Evolutionary conservation across 352 stramenopile species (phyloP).

Genomic region (Globisporangium paroecandrum): DNA sequence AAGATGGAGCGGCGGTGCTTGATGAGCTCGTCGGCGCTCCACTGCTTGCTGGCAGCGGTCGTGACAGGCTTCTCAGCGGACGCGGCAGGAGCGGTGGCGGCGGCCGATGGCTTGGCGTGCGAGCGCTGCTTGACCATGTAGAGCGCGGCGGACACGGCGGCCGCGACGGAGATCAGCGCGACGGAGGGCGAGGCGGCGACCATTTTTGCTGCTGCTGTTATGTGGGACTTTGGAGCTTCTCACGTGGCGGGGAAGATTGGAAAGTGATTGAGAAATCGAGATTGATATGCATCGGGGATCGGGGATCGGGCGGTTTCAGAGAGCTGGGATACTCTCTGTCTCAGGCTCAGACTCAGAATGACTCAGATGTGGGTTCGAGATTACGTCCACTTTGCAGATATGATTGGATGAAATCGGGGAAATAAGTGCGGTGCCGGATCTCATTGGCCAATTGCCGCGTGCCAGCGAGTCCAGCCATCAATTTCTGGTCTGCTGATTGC

Average conservation of each 20-base stretch:
- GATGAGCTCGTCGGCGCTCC: conserved; percentile 72
- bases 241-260: conserved; percentile 3
- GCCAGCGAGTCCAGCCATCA: conserved; percentile 4
- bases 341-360: conserved; percentile 7
- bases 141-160: conserved; percentile 32
- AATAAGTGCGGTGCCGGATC: background rate
- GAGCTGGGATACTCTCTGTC: background rate
- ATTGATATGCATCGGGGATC: background rate
- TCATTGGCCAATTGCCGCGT: conserved; percentile 6
- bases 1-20: conserved; percentile 72
- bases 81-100: conserved; percentile 1
- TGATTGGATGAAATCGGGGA: background rate
- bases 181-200: conserved; percentile 19
- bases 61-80: conserved; percentile 15
- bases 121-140: conserved; percentile 38
- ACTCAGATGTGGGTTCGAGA: conserved; percentile 6
- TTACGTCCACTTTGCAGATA: background rate
- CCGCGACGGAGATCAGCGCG: conserved; percentile 26
- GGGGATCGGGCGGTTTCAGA: background rate
- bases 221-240: background rate
- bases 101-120: conserved; percentile 12
- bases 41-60: conserved; percentile 36
- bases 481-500: background rate
- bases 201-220: conserved; percentile 8
- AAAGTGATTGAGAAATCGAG: background rate